Evolutionary conservation across 2,329 filamentous ascomycete species (phyloP).

Genomic region (Eutypa lata): DNA sequence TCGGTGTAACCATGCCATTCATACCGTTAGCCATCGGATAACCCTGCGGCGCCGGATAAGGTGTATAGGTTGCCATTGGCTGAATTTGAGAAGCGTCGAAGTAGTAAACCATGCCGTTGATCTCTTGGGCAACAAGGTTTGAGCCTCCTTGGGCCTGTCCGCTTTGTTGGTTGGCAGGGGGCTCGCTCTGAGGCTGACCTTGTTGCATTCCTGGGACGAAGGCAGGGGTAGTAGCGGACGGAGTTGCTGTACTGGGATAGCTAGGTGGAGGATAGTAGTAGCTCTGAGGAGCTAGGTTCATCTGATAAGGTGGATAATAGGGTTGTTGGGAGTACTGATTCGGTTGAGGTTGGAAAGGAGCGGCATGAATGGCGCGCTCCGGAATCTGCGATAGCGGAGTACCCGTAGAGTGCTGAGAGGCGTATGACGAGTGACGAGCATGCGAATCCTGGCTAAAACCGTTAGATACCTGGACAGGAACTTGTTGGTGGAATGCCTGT

Average conservation of each 20-base stretch:
- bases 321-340: slow-evolving; percentile 53
- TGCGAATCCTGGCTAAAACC: slow-evolving; percentile 59
- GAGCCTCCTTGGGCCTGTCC: slow-evolving; percentile 53
- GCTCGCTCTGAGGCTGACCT: slow-evolving; percentile 36
- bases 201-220: slow-evolving; percentile 53
- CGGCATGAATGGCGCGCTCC: slow-evolving; percentile 86
- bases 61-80: slow-evolving; percentile 45
- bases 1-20: slow-evolving; percentile 76
- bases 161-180: slow-evolving; percentile 29
- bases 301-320: slow-evolving; percentile 59
- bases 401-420: slow-evolving; percentile 66
- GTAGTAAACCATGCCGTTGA: slow-evolving; percentile 95
- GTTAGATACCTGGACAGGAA: slow-evolving; percentile 70
- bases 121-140: slow-evolving; percentile 74
- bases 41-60: slow-evolving; percentile 46
- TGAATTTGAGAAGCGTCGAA: slow-evolving; percentile 76
- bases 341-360: slow-evolving; percentile 77
- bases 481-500: slow-evolving; percentile 90
- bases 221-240: slow-evolving; percentile 44
- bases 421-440: slow-evolving; percentile 64
- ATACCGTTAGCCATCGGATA: slow-evolving; percentile 58
- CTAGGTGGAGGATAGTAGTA: slow-evolving; percentile 66
- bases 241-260: slow-evolving; percentile 32
- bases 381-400: slow-evolving; percentile 90
- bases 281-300: slow-evolving; percentile 55